Base-by-base conservation (phyloP, 2,329 filamentous ascomycete genomes). In the Aspergillus sojae region DNA sequence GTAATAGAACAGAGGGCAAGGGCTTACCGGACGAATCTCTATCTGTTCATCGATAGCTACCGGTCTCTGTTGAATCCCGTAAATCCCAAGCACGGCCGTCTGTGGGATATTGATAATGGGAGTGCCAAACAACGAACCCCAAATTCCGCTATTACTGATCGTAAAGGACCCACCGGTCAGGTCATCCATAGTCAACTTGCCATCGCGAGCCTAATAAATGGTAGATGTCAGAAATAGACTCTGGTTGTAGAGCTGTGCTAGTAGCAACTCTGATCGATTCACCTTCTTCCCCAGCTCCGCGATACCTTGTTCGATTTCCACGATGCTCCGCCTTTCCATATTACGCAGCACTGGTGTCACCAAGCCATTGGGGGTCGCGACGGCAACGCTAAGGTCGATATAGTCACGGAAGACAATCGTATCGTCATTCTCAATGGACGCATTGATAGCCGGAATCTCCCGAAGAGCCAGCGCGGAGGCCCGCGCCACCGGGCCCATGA, bases 381-480 rank as follows among this genome's bases (percentile, higher is more conserved):
- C 50, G 6, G 26, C 50, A n/a, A 53, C 16, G 23, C 50, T 53
- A 19, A 53, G 50, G n/a, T 53, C 26, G 30, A 53, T 53, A 21
- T 53, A 32, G 50, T 53, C 50, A 16, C 9, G 50, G 50, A 28
- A 53, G 26, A 32, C 26, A 34, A 53, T 34, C 5, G 28, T 53
- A n/a, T 34, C 50, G 16, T 53, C 30, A 6, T 53, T 53, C 30
- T 53, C 50, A 34, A 53, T 53, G 28, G 50, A 53, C 16, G 50
- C 26, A 21, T 53, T 53, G 21, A 53, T 53, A n/a, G 50, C 50
- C 14, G 26, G 50, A 21, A 34, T 53, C 50, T 53, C 50, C 10
- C 50, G 50, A 11, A 53, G 50, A 32, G 50, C 50, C n/a, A 53
- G 50, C 50, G 50, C 50, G 30, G 50, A 53, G 23, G 50, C 50